Base-by-base conservation (phyloP, 2,329 filamentous ascomycete genomes). In the Botrytis byssoidea region DNA sequence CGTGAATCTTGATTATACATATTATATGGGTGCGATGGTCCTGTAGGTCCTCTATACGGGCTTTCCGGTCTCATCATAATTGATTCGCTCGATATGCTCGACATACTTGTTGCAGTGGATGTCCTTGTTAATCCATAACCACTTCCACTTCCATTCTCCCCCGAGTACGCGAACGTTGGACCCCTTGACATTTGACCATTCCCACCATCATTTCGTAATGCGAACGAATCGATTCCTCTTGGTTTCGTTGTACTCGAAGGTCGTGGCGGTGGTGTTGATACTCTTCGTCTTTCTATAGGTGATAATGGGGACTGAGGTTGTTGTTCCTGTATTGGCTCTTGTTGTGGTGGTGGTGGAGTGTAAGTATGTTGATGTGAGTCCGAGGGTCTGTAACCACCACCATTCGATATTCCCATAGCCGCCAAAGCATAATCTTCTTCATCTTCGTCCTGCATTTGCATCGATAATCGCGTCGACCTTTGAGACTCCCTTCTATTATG, bases 21-120 rank as follows among this genome's bases (percentile, higher is more conserved):
- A 60, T 88, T 88, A 81, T 98, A 98, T 2, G 94, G 94, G 80
- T 98, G 94, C 72, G 93, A 89, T 12, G 94, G 94, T 3, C 89
- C 89, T 66, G 86, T 87, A 9, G 88, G 85, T 18, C 89, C 88
- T 46, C 85, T 85, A 77, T 91, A 89, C 4, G 90, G 87, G 75
- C 83, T 87, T 81, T 87, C 89, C 78, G 79, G 51, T 42, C 78
- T 79, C 59, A 80, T 67, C 37, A 75, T 78, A 14, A 76, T 73
- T 22, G 66, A 63, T 37, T 78, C 78, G 32, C 77, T 79, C 32
- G 80, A 80, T 10, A 77, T 73, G 74, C 76, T 80, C 18, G 79
- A 80, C 32, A 57, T 76, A n/a, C 77, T 79, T 25, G 80, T 80
- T 8, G 76, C 74, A 73, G 75, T 80, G 20, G 79, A 80, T 25